Conservation (phyloP, 257 asterid genomes). For the Petunia secreta region DNA sequence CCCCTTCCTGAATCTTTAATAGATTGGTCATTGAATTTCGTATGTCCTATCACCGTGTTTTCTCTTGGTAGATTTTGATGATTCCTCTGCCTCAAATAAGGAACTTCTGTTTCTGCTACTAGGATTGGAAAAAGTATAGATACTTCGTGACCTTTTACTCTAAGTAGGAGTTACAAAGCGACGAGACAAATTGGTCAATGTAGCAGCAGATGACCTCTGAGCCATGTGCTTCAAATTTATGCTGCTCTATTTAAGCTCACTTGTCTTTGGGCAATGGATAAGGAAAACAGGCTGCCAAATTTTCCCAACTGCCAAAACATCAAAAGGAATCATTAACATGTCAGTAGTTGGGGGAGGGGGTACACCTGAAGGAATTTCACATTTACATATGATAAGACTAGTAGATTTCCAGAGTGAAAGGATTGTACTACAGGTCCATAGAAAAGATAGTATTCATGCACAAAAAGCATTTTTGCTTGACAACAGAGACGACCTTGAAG, state of each 20-base stretch:
- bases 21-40: slow-evolving; percentile 38
- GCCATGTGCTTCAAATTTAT: slow-evolving; percentile 28
- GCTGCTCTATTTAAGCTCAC: slow-evolving; percentile 44
- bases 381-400: no score
- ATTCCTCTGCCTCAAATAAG: slow-evolving; percentile 38
- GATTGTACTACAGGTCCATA: no score
- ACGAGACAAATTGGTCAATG: slow-evolving; percentile 51
- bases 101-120: slow-evolving; percentile 48
- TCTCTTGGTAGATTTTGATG: slow-evolving; percentile 46
- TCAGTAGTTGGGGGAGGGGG: no score
- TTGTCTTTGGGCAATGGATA: slow-evolving; percentile 61
- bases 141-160: slow-evolving; percentile 40
- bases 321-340: background rate
- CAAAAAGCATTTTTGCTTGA: no score
- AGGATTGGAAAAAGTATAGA: slow-evolving; percentile 35
- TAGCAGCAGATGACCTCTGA: slow-evolving; percentile 46
- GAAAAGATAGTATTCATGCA: no score
- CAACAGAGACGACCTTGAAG: no score
- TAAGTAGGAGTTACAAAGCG: slow-evolving; percentile 44
- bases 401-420: no score
- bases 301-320: slow-evolving; percentile 56
- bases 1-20: slow-evolving; percentile 51
- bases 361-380: no score
- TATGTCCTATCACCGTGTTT: slow-evolving; percentile 40
- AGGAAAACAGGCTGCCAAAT: slow-evolving; percentile 56